These are phyloP conservation scores for Hymenoscyphus albidus DNA, from an alignment of 2,329 filamentous ascomycete species.

Conservation along the genomic window DNA sequence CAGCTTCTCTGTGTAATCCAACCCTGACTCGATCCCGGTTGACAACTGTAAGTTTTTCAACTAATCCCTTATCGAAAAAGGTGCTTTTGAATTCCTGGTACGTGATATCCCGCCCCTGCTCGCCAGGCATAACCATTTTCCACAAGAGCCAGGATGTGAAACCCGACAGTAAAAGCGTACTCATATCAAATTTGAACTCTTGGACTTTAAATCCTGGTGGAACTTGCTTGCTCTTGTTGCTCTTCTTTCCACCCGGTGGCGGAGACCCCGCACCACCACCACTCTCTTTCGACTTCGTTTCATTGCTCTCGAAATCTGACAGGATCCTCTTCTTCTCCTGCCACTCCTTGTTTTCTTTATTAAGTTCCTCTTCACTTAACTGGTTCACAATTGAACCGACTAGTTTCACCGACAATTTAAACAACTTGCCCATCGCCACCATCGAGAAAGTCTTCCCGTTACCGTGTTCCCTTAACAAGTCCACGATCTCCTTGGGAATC, in stretches of 20 bases:
- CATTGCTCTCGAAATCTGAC: constrained; percentile 26
- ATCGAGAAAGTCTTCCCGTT: constrained; percentile 28
- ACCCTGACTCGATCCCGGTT: constrained; percentile 76
- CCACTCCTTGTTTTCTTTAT: neutral
- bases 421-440: constrained; percentile 32
- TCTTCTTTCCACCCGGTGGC: constrained; percentile 35
- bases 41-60: constrained; percentile 84
- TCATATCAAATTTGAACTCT: constrained; percentile 32
- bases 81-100: constrained; percentile 95
- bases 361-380: constrained; percentile 19
- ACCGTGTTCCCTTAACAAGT: constrained; percentile 31
- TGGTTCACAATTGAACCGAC: constrained; percentile 20
- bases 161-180: constrained; percentile 42
- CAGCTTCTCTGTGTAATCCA: constrained; percentile 71
- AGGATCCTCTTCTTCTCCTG: constrained; percentile 14
- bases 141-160: constrained; percentile 62
- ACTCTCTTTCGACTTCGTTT: constrained; percentile 18
- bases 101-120: constrained; percentile 76
- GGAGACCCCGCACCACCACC: constrained; percentile 18
- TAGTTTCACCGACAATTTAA: constrained; percentile 36
- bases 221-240: constrained; percentile 33
- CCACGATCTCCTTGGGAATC: constrained; percentile 56
- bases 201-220: constrained; percentile 22
- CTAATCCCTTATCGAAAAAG: constrained; percentile 92
- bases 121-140: constrained; percentile 61